Evolutionary conservation across 441 rosid species (phyloP).

Genomic region (Syzygium malaccense): DNA sequence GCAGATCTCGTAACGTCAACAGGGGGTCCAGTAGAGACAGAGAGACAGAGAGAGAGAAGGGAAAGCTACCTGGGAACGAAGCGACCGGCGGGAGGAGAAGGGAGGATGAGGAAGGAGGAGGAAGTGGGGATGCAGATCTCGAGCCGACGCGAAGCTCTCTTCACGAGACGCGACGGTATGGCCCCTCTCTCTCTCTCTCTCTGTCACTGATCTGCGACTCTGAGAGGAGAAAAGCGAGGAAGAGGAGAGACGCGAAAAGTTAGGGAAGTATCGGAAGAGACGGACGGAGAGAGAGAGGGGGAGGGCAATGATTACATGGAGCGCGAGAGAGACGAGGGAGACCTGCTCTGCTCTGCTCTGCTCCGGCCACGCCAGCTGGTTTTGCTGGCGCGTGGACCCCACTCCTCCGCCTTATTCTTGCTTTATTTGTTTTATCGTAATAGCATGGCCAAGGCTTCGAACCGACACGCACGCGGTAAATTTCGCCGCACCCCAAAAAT

Average conservation of each 20-base stretch:
- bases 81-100: not conserved
- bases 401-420: not conserved
- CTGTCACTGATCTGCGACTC: not conserved
- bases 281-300: not conserved
- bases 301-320: not conserved
- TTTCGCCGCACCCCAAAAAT: too few relatives aligned
- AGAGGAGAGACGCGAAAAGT: too few relatives aligned
- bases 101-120: not conserved
- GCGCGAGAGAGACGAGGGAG: not conserved
- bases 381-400: slow-evolving; percentile 24
- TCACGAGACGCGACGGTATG: not conserved
- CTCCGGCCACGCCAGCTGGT: slow-evolving; percentile 16
- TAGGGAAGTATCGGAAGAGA: not conserved
- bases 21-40: slow-evolving; percentile 5
- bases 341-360: not conserved
- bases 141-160: not conserved
- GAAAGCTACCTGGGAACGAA: not conserved
- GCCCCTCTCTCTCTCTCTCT: not conserved
- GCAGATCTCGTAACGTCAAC: not conserved
- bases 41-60: not conserved
- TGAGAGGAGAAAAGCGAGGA: not conserved
- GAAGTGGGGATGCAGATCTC: slow-evolving; percentile 16
- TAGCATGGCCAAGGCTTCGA: too few relatives aligned
- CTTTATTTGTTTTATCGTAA: not conserved
- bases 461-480: too few relatives aligned